phyloP scores from a whole-genome alignment of 2,329 filamentous ascomycete species.

The Neopestalotiopsis rosae region DNA sequence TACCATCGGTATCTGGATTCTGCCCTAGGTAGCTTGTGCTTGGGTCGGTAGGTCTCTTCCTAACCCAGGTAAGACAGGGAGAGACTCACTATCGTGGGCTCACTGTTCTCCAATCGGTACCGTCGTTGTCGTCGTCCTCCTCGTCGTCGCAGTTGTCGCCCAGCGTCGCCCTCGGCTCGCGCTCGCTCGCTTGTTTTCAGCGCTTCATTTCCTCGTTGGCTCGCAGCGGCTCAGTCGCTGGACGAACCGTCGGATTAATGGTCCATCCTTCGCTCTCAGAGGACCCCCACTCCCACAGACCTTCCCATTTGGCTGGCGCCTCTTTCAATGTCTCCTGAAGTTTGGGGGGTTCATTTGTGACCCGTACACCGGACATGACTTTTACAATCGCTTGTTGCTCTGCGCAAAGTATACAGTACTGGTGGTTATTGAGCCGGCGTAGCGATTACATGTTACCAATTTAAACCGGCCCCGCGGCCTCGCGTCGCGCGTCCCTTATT shows the following conservation, averaged over 20 bases:
- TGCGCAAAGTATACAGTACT: background rate
- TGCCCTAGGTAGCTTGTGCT: too few species aligned
- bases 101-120: background rate
- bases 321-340: background rate
- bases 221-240: background rate
- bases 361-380: background rate
- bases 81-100: background rate
- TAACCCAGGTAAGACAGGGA: too few species aligned
- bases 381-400: background rate
- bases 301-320: background rate
- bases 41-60: too few species aligned
- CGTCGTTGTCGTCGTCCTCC: background rate
- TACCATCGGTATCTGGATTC: too few species aligned
- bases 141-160: background rate
- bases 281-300: background rate
- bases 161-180: background rate
- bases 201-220: background rate
- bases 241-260: background rate
- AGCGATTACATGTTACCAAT: background rate
- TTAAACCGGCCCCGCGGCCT: background rate
- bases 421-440: background rate
- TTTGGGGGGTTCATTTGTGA: background rate
- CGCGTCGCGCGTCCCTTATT: slow-evolving; percentile 12
- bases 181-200: slow-evolving; percentile 10
- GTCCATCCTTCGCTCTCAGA: background rate